Evolutionary conservation across 169 alveolate genomes (phyloP).

Genomic region (Babesia bigemina): DNA sequence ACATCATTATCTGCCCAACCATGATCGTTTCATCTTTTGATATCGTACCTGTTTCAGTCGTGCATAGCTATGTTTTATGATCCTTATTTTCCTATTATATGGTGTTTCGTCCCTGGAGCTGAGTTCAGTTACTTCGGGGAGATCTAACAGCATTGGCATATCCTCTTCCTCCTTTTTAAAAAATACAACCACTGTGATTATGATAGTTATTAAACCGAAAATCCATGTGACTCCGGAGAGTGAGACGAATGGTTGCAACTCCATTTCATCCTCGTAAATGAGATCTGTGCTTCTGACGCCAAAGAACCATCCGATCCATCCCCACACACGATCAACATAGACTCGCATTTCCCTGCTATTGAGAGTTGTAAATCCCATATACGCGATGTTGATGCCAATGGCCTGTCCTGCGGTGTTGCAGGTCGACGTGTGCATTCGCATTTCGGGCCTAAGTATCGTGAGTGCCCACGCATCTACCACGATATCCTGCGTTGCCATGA

Average conservation of each 20-base stretch:
- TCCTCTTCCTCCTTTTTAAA: conserved; percentile 43
- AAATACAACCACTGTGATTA: conserved; percentile 47
- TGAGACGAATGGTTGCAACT: conserved; percentile 47
- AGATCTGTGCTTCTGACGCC: conserved; percentile 5
- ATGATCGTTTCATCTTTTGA: conserved; percentile 44
- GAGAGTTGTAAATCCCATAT: conserved; percentile 75
- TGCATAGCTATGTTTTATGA: conserved; percentile 33
- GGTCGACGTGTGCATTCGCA: conserved; percentile 77
- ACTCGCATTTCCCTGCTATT: conserved; percentile 64
- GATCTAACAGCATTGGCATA: conserved; percentile 38
- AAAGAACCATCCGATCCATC: conserved; percentile 13
- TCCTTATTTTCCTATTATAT: background rate
- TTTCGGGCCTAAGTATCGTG: conserved; percentile 78
- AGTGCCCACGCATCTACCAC: conserved; percentile 97
- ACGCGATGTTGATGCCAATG: conserved; percentile 80
- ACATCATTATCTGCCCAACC: conserved; percentile 49
- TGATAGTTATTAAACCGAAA: conserved; percentile 48
- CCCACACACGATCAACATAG: conserved; percentile 44
- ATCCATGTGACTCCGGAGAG: conserved; percentile 36
- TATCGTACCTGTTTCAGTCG: conserved; percentile 55
- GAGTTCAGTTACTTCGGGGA: conserved; percentile 2
- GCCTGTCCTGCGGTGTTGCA: conserved; percentile 84
- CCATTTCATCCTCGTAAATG: conserved; percentile 28
- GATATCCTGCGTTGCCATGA: conserved; percentile 92
- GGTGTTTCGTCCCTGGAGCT: conserved; percentile 1